These are phyloP conservation scores for Trichocladium antarcticum DNA, from an alignment of 495 filamentous ascomycete species.

Conservation along the genomic window DNA sequence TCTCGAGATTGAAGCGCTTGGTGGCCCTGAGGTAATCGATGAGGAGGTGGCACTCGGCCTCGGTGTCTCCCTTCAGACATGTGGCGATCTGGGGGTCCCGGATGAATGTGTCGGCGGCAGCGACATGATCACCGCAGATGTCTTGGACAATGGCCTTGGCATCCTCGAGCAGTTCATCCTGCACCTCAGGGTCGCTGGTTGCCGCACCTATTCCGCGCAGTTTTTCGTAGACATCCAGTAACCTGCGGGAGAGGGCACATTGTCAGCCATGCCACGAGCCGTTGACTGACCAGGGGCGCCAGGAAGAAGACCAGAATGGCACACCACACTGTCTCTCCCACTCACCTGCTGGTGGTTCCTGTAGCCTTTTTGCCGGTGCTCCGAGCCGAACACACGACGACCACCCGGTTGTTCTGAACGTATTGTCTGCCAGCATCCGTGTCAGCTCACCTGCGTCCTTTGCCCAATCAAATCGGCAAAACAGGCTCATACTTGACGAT, in stretches of 20 bases:
- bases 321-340: constrained; percentile 3
- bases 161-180: constrained; percentile 56
- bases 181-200: constrained; percentile 46
- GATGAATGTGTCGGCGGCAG: constrained; percentile 53
- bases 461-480: background rate
- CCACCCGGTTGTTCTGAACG: constrained; percentile 57
- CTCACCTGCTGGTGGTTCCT: constrained; percentile 90
- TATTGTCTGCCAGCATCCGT: constrained; percentile 43
- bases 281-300: constrained; percentile 4
- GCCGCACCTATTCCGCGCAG: constrained; percentile 58
- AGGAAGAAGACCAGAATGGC: too few relatives aligned
- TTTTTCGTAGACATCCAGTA: constrained; percentile 49
- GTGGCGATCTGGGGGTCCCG: constrained; percentile 47
- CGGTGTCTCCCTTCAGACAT: constrained; percentile 49
- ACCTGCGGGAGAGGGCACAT: constrained; percentile 22
- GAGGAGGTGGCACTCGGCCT: constrained; percentile 57
- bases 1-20: constrained; percentile 51
- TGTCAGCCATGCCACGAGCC: constrained; percentile 10
- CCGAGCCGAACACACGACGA: constrained; percentile 84
- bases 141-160: constrained; percentile 62
- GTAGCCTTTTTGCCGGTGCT: constrained; percentile 83
- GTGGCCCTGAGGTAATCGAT: constrained; percentile 45
- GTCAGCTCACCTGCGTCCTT: constrained; percentile 5
- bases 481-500: constrained; percentile 23
- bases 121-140: constrained; percentile 62